These are phyloP conservation scores for Hanseniaspora valbyensis DNA, from an alignment of 805 yeast genomes.

Conservation along the genomic window DNA sequence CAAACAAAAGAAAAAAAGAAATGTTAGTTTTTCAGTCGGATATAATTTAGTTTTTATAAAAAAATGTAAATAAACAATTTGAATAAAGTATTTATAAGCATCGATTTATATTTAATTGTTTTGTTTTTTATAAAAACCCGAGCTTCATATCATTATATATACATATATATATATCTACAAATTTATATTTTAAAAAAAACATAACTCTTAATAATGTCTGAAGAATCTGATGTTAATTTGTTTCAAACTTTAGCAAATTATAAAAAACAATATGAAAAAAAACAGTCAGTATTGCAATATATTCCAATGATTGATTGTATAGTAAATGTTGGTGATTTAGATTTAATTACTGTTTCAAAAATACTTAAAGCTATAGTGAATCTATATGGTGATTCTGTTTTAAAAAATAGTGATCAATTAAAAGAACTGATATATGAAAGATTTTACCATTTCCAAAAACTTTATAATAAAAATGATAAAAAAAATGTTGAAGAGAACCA, in stretches of 20 bases:
- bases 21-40: too few relatives aligned
- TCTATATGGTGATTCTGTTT: background rate
- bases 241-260: background rate
- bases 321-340: conserved; percentile 10
- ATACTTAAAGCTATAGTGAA: background rate
- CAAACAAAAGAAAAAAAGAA: too few relatives aligned
- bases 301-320: conserved; percentile 5
- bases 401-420: background rate
- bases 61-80: too few relatives aligned
- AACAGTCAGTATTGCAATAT: background rate
- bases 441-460: background rate
- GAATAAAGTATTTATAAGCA: too few relatives aligned
- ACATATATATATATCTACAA: background rate
- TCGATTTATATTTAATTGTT: background rate
- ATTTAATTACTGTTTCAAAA: conserved; percentile 2
- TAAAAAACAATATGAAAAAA: background rate
- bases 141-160: too few relatives aligned
- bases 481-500: background rate
- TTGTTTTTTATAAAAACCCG: too few relatives aligned
- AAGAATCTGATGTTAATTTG: background rate
- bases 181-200: background rate
- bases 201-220: background rate
- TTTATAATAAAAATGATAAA: background rate
- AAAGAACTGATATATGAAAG: conserved; percentile 11
- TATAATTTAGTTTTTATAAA: too few relatives aligned